Conservation (phyloP, 1,284 basidiomycete genomes). For the Fistulinella staudtii region DNA sequence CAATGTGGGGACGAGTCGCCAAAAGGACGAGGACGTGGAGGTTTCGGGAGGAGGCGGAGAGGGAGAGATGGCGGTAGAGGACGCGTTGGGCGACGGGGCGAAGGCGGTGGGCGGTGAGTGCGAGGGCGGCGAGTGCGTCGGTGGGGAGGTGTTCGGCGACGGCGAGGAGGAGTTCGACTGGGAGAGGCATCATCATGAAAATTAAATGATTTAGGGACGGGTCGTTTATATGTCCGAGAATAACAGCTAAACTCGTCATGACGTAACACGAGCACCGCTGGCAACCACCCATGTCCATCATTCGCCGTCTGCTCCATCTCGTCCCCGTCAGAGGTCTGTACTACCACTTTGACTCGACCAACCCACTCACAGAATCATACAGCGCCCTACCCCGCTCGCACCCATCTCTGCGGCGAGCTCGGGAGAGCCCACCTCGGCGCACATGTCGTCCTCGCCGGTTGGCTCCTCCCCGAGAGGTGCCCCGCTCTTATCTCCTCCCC, state of each 20-base stretch:
- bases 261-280: constrained; percentile 9
- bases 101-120: constrained; percentile 42
- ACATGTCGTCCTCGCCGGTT: constrained; percentile 70
- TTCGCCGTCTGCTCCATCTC: background rate
- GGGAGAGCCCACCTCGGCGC: constrained; percentile 51
- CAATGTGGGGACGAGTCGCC: constrained; percentile 48
- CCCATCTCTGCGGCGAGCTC: constrained; percentile 66
- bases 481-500: constrained; percentile 33
- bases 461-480: constrained; percentile 73
- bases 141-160: constrained; percentile 38
- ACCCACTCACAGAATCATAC: no score
- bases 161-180: constrained; percentile 51
- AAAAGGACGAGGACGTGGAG: constrained; percentile 51
- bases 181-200: no score
- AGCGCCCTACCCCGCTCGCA: constrained; percentile 62
- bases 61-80: constrained; percentile 56
- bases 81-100: constrained; percentile 49
- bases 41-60: constrained; percentile 43
- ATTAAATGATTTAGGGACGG: constrained; percentile 28
- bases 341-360: no score
- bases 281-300: constrained; percentile 8
- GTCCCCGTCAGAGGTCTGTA: no score
- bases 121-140: constrained; percentile 43
- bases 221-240: background rate
- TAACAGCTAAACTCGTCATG: background rate